Evolutionary conservation across 352 stramenopile species (phyloP).

Genomic region (Phytophthora pinifolia): DNA sequence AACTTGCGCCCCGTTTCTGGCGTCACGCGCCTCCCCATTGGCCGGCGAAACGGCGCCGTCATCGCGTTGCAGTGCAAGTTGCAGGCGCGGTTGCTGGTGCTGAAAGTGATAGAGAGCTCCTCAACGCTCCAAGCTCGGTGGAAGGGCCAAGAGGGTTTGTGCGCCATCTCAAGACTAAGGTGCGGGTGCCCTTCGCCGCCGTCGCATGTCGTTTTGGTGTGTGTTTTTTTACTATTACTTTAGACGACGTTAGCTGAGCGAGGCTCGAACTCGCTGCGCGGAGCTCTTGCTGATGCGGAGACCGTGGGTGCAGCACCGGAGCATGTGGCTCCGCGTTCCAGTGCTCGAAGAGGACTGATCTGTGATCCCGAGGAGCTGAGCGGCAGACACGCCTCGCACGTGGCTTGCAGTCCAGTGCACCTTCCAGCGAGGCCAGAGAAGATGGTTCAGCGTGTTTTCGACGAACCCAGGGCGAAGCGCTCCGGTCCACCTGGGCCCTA

Average conservation of each 20-base stretch:
- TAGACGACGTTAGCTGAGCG: too few species aligned
- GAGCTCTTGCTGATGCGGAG: background rate
- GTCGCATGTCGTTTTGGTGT: slow-evolving; percentile 4
- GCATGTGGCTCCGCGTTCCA: background rate
- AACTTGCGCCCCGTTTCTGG: slow-evolving; percentile 12
- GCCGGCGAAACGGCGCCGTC: too few species aligned
- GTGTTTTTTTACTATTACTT: too few species aligned
- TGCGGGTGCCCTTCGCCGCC: background rate
- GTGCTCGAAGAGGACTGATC: slow-evolving; percentile 4
- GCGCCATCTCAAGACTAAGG: background rate
- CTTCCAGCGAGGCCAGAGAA: slow-evolving; percentile 10
- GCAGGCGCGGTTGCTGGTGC: background rate
- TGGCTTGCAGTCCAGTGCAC: slow-evolving; percentile 14
- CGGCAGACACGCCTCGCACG: slow-evolving; percentile 2
- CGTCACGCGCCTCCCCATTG: too few species aligned
- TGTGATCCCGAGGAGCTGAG: background rate
- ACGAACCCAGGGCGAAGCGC: too few species aligned
- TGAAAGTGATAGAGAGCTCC: background rate
- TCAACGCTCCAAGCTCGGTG: background rate
- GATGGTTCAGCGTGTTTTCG: slow-evolving; percentile 30
- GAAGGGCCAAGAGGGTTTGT: background rate
- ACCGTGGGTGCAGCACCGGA: background rate
- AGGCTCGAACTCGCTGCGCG: too few species aligned
- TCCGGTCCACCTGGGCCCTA: slow-evolving; percentile 7
- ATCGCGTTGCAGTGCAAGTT: too few species aligned